phyloP scores from a whole-genome alignment of 768 basidiomycete species.

The Suillus subluteus region DNA sequence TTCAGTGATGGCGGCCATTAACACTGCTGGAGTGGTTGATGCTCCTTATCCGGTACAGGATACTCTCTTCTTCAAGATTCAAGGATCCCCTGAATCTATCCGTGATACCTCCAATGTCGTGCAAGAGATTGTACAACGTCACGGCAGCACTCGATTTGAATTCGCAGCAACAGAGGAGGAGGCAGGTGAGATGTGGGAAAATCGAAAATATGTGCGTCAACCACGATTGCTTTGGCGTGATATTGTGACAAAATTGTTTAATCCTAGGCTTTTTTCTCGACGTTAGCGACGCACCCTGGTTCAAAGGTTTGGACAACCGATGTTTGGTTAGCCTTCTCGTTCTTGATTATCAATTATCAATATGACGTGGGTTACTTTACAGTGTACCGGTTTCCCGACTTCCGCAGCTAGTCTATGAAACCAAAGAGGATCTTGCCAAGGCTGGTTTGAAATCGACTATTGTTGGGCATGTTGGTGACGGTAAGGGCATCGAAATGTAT shows the following conservation, averaged over 20 bases:
- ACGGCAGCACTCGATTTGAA: slow-evolving; percentile 69
- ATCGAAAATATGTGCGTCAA: slow-evolving; percentile 67
- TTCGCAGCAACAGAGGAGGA: slow-evolving; percentile 78
- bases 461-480: slow-evolving; percentile 83
- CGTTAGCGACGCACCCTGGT: slow-evolving; percentile 65
- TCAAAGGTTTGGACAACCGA: slow-evolving; percentile 84
- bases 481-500: slow-evolving; percentile 46
- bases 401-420: slow-evolving; percentile 73
- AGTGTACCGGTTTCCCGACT: slow-evolving; percentile 74
- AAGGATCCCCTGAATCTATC: slow-evolving; percentile 68
- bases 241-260: neutral
- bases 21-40: slow-evolving; percentile 63
- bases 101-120: slow-evolving; percentile 61
- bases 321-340: slow-evolving; percentile 64
- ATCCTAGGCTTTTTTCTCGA: slow-evolving; percentile 57
- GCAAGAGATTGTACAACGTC: slow-evolving; percentile 61
- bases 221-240: neutral
- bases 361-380: neutral
- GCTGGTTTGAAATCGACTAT: slow-evolving; percentile 67
- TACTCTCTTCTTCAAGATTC: slow-evolving; percentile 90
- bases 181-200: slow-evolving; percentile 79
- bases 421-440: slow-evolving; percentile 72
- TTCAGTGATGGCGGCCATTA: slow-evolving; percentile 79
- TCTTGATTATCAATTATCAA: neutral
- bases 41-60: slow-evolving; percentile 70